Evolutionary conservation across 140 eudicot genomes (phyloP).

Genomic region (Erigeron philadelphicus): DNA sequence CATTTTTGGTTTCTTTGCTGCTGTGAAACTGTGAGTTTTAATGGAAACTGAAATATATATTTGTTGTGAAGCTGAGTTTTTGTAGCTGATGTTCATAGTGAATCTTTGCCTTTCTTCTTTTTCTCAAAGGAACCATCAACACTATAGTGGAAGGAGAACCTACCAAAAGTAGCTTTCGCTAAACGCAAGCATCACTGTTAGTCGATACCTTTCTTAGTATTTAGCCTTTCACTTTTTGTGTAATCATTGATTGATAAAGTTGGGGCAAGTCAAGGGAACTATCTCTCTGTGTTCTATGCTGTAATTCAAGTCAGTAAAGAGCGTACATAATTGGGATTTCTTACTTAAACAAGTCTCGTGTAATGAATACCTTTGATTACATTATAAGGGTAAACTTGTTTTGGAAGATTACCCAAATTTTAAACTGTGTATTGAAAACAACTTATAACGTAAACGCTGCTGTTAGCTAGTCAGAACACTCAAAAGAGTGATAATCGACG

Average conservation of each 20-base stretch:
- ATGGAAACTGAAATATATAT: conserved; percentile 21
- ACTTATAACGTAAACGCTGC: too few species aligned
- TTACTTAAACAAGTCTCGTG: too few species aligned
- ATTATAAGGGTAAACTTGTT: too few species aligned
- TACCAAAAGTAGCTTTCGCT: conserved; percentile 39
- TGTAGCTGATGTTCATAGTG: conserved; percentile 25
- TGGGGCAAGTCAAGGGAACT: not conserved
- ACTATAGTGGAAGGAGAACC: conserved; percentile 40
- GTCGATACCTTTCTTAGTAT: conserved; percentile 33
- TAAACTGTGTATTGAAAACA: too few species aligned
- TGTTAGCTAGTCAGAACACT: not conserved
- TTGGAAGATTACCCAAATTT: too few species aligned
- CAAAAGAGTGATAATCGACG: too few species aligned
- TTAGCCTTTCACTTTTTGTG: conserved; percentile 19
- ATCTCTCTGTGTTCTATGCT: not conserved
- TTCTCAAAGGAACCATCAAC: conserved; percentile 13
- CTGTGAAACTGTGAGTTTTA: conserved; percentile 6
- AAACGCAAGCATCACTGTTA: conserved; percentile 42
- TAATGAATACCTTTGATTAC: too few species aligned
- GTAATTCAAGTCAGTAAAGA: too few species aligned
- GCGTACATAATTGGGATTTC: too few species aligned
- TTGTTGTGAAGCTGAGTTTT: conserved; percentile 22
- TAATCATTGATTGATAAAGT: conserved; percentile 29
- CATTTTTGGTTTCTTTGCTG: not conserved
- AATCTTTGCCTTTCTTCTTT: conserved; percentile 20